Conservation (phyloP, 768 basidiomycete genomes). For the Leucosporidium scottii region DNA sequence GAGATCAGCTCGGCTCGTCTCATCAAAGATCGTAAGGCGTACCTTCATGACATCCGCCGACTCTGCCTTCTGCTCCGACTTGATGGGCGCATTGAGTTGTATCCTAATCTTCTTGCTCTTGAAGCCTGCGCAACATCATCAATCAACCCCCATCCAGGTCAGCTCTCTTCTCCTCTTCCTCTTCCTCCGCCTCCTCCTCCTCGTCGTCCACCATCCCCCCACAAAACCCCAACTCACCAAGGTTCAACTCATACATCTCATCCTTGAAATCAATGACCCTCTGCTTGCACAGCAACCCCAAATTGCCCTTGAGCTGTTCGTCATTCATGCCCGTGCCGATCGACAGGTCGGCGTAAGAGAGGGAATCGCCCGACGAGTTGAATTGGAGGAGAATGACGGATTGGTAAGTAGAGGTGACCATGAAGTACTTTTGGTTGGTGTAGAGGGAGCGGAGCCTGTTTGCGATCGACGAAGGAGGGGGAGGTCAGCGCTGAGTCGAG, state of each 20-base stretch:
- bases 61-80: constrained; percentile 89
- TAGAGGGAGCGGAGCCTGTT: constrained; percentile 74
- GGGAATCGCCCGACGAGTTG: constrained; percentile 74
- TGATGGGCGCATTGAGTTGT: constrained; percentile 61
- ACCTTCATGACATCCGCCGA: constrained; percentile 81
- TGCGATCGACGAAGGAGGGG: too few relatives aligned
- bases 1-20: too few relatives aligned
- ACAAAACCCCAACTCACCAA: constrained; percentile 47
- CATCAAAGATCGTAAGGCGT: background rate
- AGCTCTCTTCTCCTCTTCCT: constrained; percentile 2
- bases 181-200: background rate
- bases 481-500: too few relatives aligned
- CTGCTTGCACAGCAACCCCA: constrained; percentile 68
- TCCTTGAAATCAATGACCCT: constrained; percentile 86
- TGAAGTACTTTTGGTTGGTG: constrained; percentile 86
- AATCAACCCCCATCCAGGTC: background rate
- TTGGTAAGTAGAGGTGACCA: constrained; percentile 92
- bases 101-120: constrained; percentile 43
- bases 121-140: constrained; percentile 29
- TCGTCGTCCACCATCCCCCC: background rate
- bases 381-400: constrained; percentile 91
- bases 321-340: constrained; percentile 66
- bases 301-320: constrained; percentile 63
- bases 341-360: constrained; percentile 71
- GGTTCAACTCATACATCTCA: constrained; percentile 88